These are phyloP conservation scores for Triangularia setosa DNA, from an alignment of 2,329 filamentous ascomycete genomes.

Conservation along the genomic window DNA sequence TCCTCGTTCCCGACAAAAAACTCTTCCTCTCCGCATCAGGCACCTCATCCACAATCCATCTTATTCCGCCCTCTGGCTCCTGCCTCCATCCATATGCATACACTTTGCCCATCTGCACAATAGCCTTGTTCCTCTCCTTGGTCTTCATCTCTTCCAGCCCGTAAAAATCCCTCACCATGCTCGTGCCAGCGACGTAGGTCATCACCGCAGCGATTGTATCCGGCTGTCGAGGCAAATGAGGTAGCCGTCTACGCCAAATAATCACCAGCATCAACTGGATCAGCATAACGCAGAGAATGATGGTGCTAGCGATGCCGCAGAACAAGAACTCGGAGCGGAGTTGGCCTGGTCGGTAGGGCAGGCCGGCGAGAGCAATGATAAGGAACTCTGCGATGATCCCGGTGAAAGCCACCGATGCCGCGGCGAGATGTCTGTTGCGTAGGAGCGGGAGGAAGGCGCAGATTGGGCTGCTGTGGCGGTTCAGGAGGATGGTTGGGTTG, in stretches of 20 bases:
- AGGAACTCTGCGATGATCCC: slow-evolving; percentile 24
- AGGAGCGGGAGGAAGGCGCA: slow-evolving; percentile 21
- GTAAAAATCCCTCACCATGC: slow-evolving; percentile 22
- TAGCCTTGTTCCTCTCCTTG: slow-evolving; percentile 15
- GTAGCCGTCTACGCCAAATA: slow-evolving; percentile 22
- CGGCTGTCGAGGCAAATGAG: slow-evolving; percentile 24
- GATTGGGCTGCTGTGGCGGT: slow-evolving; percentile 18
- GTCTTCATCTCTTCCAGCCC: slow-evolving; percentile 13
- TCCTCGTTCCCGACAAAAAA: slow-evolving; percentile 5
- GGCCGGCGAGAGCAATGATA: slow-evolving; percentile 24
- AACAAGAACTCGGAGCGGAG: slow-evolving; percentile 25
- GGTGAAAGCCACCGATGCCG: slow-evolving; percentile 20
- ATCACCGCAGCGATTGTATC: slow-evolving; percentile 26
- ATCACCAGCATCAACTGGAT: slow-evolving; percentile 17
- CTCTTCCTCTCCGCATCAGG: slow-evolving; percentile 13
- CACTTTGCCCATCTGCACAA: slow-evolving; percentile 19
- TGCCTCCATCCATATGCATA: slow-evolving; percentile 22
- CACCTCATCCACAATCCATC: slow-evolving; percentile 23
- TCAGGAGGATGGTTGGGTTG: slow-evolving; percentile 20
- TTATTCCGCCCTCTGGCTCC: slow-evolving; percentile 16
- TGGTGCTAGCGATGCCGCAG: slow-evolving; percentile 16
- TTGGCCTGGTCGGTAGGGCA: slow-evolving; percentile 26
- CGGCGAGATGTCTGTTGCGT: slow-evolving; percentile 17
- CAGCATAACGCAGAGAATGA: slow-evolving; percentile 21
- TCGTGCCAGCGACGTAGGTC: slow-evolving; percentile 26